phyloP scores from a whole-genome alignment of 805 yeast species.

The Ogataea thermomethanolica region DNA sequence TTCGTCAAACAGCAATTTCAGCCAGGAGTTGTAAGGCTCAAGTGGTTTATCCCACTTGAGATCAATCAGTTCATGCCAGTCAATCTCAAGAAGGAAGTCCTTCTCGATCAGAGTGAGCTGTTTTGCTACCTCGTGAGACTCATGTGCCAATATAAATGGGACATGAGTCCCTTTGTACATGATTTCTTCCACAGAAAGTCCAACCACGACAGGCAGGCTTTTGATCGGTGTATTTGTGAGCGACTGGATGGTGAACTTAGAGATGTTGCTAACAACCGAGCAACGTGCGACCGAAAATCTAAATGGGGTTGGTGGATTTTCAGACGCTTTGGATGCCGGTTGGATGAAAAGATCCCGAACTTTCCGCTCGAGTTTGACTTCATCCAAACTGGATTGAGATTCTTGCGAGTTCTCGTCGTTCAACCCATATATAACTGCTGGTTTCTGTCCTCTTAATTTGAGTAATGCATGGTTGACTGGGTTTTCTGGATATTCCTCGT shows the following conservation, averaged over 20 bases:
- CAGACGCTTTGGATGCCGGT: neutral
- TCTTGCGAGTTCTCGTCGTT: slow-evolving; percentile 25
- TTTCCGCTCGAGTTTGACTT: slow-evolving; percentile 29
- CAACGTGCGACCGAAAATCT: slow-evolving; percentile 6
- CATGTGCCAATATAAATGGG: slow-evolving; percentile 76
- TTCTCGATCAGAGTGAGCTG: slow-evolving; percentile 86
- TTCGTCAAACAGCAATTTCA: slow-evolving; percentile 61
- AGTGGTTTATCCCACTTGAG: slow-evolving; percentile 67
- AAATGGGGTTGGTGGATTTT: slow-evolving; percentile 1
- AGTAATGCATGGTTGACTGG: slow-evolving; percentile 71
- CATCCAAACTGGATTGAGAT: slow-evolving; percentile 25
- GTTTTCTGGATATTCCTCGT: slow-evolving; percentile 63
- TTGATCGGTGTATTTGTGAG: too few species aligned
- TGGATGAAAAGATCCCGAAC: slow-evolving; percentile 34
- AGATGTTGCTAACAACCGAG: slow-evolving; percentile 9
- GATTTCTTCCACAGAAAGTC: slow-evolving; percentile 36
- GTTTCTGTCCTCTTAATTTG: slow-evolving; percentile 68
- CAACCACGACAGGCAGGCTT: slow-evolving; percentile 3
- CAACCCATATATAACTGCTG: slow-evolving; percentile 21
- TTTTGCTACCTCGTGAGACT: slow-evolving; percentile 62
- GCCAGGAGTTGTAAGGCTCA: slow-evolving; percentile 78
- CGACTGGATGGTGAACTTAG: slow-evolving; percentile 28
- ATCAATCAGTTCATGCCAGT: slow-evolving; percentile 87
- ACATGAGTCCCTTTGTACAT: slow-evolving; percentile 57
- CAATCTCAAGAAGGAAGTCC: slow-evolving; percentile 79